phyloP scores from a whole-genome alignment of 2,329 filamentous ascomycete genomes.

The Endoconidiophora polonica region DNA sequence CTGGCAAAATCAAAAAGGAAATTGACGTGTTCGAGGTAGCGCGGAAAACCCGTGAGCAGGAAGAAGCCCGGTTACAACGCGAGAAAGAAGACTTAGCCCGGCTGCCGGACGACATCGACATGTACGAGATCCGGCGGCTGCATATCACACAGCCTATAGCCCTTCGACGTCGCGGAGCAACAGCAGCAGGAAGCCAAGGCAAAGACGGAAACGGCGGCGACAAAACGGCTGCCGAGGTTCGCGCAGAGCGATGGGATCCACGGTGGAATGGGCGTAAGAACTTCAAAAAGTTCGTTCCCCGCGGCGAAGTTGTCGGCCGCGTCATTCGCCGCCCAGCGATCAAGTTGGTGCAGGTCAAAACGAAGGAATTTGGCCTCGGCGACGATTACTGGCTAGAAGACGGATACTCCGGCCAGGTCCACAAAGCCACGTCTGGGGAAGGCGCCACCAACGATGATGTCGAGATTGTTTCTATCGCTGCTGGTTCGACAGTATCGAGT shows the following conservation, averaged over 20 bases:
- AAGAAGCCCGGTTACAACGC: constrained; percentile 43
- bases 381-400: constrained; percentile 61
- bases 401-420: constrained; percentile 14
- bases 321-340: constrained; percentile 43
- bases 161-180: constrained; percentile 26
- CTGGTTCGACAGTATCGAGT: background rate
- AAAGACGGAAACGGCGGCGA: constrained; percentile 19
- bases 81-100: constrained; percentile 37
- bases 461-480: background rate
- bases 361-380: constrained; percentile 56
- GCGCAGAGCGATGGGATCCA: constrained; percentile 57
- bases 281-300: constrained; percentile 71
- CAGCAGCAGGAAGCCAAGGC: background rate
- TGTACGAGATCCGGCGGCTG: constrained; percentile 55
- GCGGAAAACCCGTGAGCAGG: constrained; percentile 41
- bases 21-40: constrained; percentile 54
- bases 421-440: no score
- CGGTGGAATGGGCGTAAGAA: constrained; percentile 90
- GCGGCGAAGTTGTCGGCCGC: constrained; percentile 32
- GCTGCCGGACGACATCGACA: constrained; percentile 46
- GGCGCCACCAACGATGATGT: constrained; percentile 1
- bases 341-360: constrained; percentile 50
- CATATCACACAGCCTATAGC: constrained; percentile 65
- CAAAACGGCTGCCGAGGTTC: constrained; percentile 28
- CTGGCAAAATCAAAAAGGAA: constrained; percentile 38